A percentile compares a stretch with the other conserved stretches of the same genome.
Evolutionary conservation across 495 filamentous ascomycete genomes (phyloP).

Genomic region (Penicillium diatomitis): DNA sequence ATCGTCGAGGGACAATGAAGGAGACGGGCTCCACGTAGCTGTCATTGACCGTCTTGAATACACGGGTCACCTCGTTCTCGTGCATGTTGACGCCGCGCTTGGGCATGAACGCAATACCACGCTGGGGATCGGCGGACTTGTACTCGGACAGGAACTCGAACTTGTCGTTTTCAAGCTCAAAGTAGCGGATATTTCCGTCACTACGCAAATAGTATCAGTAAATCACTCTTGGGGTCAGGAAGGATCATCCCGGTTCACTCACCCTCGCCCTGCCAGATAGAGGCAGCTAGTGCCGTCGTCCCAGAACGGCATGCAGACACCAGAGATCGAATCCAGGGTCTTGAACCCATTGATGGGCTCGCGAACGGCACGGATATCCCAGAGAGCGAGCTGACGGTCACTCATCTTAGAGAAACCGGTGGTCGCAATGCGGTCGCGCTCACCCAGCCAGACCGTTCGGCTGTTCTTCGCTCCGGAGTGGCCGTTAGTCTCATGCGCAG

Average conservation of each 20-base stretch:
- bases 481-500: slow-evolving; percentile 74
- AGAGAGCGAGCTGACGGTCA: slow-evolving; percentile 88
- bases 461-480: slow-evolving; percentile 96
- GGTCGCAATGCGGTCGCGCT: slow-evolving; percentile 87
- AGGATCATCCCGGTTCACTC: slow-evolving; percentile 21
- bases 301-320: slow-evolving; percentile 99
- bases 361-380: slow-evolving; percentile 74
- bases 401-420: slow-evolving; percentile 98
- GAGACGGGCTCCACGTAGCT: slow-evolving; percentile 91
- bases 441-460: slow-evolving; percentile 90
- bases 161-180: slow-evolving; percentile 93
- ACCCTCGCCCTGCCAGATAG: slow-evolving; percentile 95
- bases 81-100: slow-evolving; percentile 93
- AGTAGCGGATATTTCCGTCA: slow-evolving; percentile 98
- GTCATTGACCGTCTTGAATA: slow-evolving; percentile 95
- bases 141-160: slow-evolving; percentile 94
- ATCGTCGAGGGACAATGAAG: slow-evolving; percentile 88
- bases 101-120: slow-evolving; percentile 89
- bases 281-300: slow-evolving; percentile 89
- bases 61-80: slow-evolving; percentile 92
- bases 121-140: slow-evolving; percentile 88
- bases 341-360: slow-evolving; percentile 85
- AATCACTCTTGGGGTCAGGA: background rate
- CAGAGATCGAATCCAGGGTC: slow-evolving; percentile 85
- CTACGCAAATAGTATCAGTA: slow-evolving; percentile 32